Conservation (phyloP, 345 rosid species). For the Salix purpurea region DNA sequence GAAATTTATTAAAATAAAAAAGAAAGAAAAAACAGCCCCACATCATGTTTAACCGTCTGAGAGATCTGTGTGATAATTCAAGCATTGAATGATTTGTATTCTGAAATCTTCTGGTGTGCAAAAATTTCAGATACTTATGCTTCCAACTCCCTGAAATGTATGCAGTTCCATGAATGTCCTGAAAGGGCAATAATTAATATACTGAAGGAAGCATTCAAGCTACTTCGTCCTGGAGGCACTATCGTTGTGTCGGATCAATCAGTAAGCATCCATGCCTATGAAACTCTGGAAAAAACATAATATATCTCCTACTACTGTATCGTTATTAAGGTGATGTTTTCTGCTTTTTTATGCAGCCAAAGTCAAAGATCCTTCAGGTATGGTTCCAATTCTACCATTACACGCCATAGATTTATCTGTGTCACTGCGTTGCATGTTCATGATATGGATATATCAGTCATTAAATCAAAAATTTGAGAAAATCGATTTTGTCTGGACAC, state of each 20-base stretch:
- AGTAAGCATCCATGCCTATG: slow-evolving; percentile 20
- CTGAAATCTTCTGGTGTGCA: too few species aligned
- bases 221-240: slow-evolving; percentile 60
- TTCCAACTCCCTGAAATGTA: background rate
- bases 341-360: slow-evolving; percentile 38
- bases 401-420: background rate
- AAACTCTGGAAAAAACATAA: background rate
- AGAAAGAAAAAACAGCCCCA: too few species aligned
- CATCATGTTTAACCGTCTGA: too few species aligned
- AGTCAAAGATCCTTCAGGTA: slow-evolving; percentile 63
- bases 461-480: too few species aligned
- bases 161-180: slow-evolving; percentile 66
- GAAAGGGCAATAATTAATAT: slow-evolving; percentile 44
- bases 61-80: background rate
- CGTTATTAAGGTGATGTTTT: slow-evolving; percentile 4
- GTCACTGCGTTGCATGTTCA: too few species aligned
- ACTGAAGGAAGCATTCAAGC: slow-evolving; percentile 40
- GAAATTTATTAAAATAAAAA: background rate
- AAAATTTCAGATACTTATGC: background rate
- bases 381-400: background rate
- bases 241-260: slow-evolving; percentile 49
- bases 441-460: too few species aligned
- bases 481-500: too few species aligned
- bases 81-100: background rate
- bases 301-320: background rate